These are phyloP conservation scores for Plasmodiophora brassicae DNA, from an alignment of 208 protist genomes.

Conservation along the genomic window DNA sequence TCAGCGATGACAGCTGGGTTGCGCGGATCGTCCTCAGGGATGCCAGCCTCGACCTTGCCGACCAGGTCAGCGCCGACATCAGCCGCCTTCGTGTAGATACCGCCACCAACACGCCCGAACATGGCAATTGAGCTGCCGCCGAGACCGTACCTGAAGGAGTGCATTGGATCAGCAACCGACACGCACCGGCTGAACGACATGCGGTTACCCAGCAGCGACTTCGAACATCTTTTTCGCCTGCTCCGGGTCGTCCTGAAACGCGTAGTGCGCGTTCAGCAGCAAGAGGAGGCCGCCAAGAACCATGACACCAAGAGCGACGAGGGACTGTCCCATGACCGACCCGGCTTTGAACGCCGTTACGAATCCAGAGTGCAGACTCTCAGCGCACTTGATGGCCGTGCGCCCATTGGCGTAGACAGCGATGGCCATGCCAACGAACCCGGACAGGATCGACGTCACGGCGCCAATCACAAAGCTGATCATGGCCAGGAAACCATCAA, in stretches of 20 bases:
- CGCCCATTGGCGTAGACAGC: conserved; percentile 54
- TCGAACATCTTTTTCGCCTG: too few relatives aligned
- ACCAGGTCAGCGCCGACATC: conserved; percentile 63
- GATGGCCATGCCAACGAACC: conserved; percentile 54
- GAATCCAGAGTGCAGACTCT: not conserved
- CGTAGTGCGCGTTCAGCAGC: not conserved
- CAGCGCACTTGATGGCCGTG: conserved; percentile 42
- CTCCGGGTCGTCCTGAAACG: not conserved
- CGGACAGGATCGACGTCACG: conserved; percentile 50
- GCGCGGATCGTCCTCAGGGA: conserved; percentile 60
- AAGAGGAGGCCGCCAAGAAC: not conserved
- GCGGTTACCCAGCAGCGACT: too few relatives aligned
- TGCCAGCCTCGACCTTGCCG: conserved; percentile 53
- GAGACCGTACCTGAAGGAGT: conserved; percentile 54
- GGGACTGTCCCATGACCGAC: conserved; percentile 36
- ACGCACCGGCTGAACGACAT: too few relatives aligned
- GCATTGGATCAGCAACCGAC: not conserved
- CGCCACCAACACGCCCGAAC: conserved; percentile 62
- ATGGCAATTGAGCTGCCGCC: conserved; percentile 65
- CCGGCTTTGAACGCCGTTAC: conserved; percentile 37
- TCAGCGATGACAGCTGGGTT: conserved; percentile 67
- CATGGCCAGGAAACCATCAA: conserved; percentile 35
- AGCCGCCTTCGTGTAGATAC: conserved; percentile 66
- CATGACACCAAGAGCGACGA: conserved; percentile 24
- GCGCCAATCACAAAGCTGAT: conserved; percentile 47